Evolutionary conservation across 2,329 filamentous ascomycete species (phyloP), one percentile per base, ranked within the genome.

Genomic region (Alternaria alternata): DNA sequence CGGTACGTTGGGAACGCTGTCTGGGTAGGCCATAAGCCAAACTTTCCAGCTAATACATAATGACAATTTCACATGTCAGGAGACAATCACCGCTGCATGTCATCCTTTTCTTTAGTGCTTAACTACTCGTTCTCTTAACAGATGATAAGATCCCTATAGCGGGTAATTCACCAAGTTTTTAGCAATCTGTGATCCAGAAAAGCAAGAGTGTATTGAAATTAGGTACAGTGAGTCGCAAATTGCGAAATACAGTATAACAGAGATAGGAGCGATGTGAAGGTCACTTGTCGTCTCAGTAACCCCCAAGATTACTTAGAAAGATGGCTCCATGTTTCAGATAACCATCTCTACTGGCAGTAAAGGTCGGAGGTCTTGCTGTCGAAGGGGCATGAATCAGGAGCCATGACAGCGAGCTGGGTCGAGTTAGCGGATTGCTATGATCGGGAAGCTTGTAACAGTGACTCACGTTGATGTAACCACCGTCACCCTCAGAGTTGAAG

Each of bases 391-490:
- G 32, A n/a, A 36, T 32, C 7, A 18, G 30, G 46, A 0, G 30
- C 14, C 5, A n/a, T 22, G 2, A 49, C 14, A 36, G 46, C 46
- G n/a, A 49, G 46, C 46, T 49, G 3, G 1, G 18, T 24, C 18
- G 20, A n/a, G 6, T 49, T 49, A 49, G 46, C 9, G 20, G 11
- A 36, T 4, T 36, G 30, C 11, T 36, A n/a, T 36, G 12, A 24
- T 14, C 7, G 8, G 24, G n/a, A 3, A 8, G 36, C 11, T n/a
- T 7, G 22, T 24, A 18, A 7, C 5, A 4, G 46, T n/a, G 20
- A 38, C 46, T 49, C 36, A 49, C 46, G 46, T 49, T 49, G 32
- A 49, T 49, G 46, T 49, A 49, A 36, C 46, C 46, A 49, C 46
- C 46, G 30, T 49, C 46, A 38, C 46, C 46, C 7, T 34, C 14